Conservation (phyloP, 2,329 filamentous ascomycete species). For the Xylaria polymorpha region DNA sequence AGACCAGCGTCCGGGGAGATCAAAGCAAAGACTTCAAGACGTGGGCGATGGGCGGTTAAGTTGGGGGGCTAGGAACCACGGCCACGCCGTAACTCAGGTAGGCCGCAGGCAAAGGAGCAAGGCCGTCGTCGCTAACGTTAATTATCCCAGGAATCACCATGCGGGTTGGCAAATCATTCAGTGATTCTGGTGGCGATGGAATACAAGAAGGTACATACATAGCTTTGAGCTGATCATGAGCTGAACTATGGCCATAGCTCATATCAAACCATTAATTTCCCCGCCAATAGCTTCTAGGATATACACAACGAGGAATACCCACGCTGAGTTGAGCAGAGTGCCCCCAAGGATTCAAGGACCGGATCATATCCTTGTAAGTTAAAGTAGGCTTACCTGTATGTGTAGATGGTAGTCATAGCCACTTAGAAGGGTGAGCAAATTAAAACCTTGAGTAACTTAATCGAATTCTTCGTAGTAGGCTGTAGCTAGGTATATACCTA, state of each 20-base stretch:
- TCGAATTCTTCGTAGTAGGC: not conserved
- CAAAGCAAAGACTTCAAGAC: not conserved
- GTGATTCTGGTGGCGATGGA: not conserved
- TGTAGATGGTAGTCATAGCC: not conserved
- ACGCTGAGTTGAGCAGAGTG: not conserved
- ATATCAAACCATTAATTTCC: not conserved
- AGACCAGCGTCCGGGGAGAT: not conserved
- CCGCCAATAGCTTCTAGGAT: not conserved
- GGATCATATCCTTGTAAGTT: not conserved
- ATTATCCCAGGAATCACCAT: not conserved
- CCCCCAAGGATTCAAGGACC: not conserved
- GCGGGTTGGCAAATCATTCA: not conserved
- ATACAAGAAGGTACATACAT: not conserved
- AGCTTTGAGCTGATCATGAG: not conserved
- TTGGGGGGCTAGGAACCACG: not conserved
- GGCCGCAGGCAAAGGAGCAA: not conserved
- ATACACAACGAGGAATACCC: not conserved
- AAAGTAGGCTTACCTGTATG: not conserved
- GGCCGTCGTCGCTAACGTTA: not conserved
- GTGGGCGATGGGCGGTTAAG: not conserved
- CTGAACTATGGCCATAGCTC: not conserved
- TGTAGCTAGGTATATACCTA: not conserved
- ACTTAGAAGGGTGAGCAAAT: not conserved
- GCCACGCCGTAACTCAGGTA: not conserved
- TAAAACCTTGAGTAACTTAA: not conserved